Evolutionary conservation across 176 grass and related monocot genomes (phyloP).

Genomic region (Aegilops sharonensis): DNA sequence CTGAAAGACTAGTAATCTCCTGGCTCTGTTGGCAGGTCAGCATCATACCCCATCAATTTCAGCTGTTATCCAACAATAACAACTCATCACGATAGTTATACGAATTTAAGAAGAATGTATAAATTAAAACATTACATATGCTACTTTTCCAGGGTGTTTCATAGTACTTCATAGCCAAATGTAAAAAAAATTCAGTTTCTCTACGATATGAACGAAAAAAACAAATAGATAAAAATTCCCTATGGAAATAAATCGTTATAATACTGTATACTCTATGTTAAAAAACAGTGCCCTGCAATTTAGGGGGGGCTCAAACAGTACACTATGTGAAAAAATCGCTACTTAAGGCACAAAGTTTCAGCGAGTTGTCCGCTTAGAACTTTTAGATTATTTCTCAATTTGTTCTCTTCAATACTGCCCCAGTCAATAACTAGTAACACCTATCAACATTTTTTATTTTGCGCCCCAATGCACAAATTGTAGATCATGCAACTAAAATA

Average conservation of each 20-base stretch:
- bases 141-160: neutral
- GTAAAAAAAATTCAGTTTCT: neutral
- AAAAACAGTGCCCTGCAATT: neutral
- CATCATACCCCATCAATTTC: constrained; percentile 43
- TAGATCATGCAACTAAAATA: neutral
- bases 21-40: neutral
- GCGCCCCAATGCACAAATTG: neutral
- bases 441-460: neutral
- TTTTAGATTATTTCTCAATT: neutral
- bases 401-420: neutral
- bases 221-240: neutral
- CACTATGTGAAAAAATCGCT: neutral
- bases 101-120: neutral
- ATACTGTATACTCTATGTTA: neutral
- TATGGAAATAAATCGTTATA: neutral
- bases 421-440: neutral
- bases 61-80: constrained; percentile 27
- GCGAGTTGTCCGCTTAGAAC: neutral
- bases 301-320: neutral
- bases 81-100: neutral
- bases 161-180: constrained; percentile 2
- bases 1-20: constrained; percentile 4
- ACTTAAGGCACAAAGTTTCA: neutral
- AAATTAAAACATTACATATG: neutral
- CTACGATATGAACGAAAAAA: neutral